These are phyloP conservation scores for Oryza meridionalis DNA, from an alignment of 176 grass and related monocot species.

Conservation along the genomic window DNA sequence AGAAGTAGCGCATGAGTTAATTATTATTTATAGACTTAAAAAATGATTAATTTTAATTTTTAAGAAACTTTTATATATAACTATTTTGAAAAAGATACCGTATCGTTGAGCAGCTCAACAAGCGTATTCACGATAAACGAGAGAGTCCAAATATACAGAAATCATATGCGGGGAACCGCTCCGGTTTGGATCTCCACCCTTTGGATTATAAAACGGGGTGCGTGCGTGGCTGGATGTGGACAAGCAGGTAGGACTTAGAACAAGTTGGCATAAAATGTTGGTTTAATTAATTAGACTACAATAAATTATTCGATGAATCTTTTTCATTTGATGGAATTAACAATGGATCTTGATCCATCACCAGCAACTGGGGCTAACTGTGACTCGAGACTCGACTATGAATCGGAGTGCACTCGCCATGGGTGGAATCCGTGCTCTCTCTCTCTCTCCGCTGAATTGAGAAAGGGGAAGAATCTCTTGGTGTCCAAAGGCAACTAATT, in stretches of 20 bases:
- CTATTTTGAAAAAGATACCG: no score
- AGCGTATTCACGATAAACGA: no score
- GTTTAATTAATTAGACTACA: neutral
- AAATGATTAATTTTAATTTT: no score
- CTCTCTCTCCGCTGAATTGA: no score
- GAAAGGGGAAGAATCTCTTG: no score
- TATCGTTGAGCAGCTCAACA: no score
- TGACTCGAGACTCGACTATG: slow-evolving; percentile 20
- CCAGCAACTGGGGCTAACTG: neutral
- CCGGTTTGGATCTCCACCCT: neutral
- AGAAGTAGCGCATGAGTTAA: no score
- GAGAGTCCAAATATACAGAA: neutral
- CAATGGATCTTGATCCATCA: neutral
- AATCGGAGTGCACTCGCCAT: slow-evolving; percentile 5
- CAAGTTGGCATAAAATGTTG: slow-evolving; percentile 10
- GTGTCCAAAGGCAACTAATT: no score
- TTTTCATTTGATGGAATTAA: neutral
- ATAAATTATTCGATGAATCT: neutral
- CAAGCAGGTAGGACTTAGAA: no score
- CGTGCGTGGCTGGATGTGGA: slow-evolving; percentile 8
- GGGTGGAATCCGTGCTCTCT: neutral
- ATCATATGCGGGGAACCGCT: neutral
- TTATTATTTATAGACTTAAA: no score
- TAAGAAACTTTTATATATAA: no score
- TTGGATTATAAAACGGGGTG: neutral